Evolutionary conservation across 306 rosid genomes (phyloP).

Genomic region (Quercus robur): DNA sequence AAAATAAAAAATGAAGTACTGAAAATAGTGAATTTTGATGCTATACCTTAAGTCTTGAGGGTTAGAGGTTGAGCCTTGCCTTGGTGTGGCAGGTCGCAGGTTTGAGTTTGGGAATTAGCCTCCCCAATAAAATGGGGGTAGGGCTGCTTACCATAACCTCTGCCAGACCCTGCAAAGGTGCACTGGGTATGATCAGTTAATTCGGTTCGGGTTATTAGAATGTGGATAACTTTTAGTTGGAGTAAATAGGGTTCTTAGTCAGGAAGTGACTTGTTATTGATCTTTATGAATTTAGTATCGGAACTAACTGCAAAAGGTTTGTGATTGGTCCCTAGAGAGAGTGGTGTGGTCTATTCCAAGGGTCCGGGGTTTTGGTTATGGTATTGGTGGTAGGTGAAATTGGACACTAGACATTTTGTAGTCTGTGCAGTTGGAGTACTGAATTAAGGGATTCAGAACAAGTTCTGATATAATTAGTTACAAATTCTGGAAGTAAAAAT

Average conservation of each 20-base stretch:
- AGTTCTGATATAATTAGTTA: background rate
- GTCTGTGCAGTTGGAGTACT: background rate
- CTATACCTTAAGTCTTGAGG: background rate
- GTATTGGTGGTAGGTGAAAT: too few relatives aligned
- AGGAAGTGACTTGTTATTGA: too few relatives aligned
- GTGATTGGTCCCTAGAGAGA: background rate
- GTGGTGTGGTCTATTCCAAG: background rate
- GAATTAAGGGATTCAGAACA: background rate
- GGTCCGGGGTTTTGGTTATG: background rate
- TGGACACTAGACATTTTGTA: background rate
- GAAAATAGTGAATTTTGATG: background rate
- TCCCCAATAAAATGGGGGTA: too few relatives aligned
- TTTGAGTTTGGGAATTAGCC: too few relatives aligned
- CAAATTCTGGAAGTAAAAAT: background rate
- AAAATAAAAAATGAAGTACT: background rate
- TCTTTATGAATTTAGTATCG: background rate
- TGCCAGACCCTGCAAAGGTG: too few relatives aligned
- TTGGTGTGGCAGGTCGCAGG: too few relatives aligned
- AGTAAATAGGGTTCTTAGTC: too few relatives aligned
- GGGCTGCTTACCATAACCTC: too few relatives aligned
- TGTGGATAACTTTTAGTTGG: background rate
- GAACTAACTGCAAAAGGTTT: background rate
- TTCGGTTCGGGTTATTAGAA: background rate
- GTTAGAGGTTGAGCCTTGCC: too few relatives aligned
- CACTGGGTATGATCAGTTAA: background rate